A percentile compares a stretch with the other conserved stretches of the same genome.
Evolutionary conservation across 345 rosid species (phyloP).

Genomic region (Syzygium aromaticum): DNA sequence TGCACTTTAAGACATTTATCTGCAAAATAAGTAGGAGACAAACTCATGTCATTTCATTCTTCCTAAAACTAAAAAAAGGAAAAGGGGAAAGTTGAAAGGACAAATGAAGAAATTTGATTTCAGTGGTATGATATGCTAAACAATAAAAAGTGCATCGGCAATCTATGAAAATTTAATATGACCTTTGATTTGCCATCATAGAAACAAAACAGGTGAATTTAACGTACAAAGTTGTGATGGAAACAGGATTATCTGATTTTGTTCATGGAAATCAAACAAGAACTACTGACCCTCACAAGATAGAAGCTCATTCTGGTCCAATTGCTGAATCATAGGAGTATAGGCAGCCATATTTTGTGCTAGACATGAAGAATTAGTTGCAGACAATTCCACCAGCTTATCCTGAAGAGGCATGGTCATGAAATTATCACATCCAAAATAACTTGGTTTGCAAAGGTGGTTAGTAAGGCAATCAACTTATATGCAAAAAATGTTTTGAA

Average conservation of each 20-base stretch:
- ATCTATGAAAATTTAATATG: background rate
- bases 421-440: constrained; percentile 45
- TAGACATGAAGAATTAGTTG: constrained; percentile 33
- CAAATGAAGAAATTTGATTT: background rate
- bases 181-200: background rate
- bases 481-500: background rate
- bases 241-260: background rate
- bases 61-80: background rate
- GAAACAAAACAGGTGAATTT: background rate
- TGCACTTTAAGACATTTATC: background rate
- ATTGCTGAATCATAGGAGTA: constrained; percentile 34
- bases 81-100: background rate
- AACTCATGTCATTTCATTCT: background rate
- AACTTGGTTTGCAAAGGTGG: constrained; percentile 15
- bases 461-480: background rate
- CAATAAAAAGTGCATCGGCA: background rate
- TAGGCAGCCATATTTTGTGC: constrained; percentile 40
- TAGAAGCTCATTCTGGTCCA: constrained; percentile 30
- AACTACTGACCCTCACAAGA: constrained; percentile 46
- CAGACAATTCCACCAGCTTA: constrained; percentile 48
- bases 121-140: background rate
- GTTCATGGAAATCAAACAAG: background rate
- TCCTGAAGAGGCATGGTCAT: background rate
- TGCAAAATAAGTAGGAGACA: background rate
- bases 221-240: background rate